phyloP scores from a whole-genome alignment of 139 green algal genomes.

The Micractinium sp. region DNA sequence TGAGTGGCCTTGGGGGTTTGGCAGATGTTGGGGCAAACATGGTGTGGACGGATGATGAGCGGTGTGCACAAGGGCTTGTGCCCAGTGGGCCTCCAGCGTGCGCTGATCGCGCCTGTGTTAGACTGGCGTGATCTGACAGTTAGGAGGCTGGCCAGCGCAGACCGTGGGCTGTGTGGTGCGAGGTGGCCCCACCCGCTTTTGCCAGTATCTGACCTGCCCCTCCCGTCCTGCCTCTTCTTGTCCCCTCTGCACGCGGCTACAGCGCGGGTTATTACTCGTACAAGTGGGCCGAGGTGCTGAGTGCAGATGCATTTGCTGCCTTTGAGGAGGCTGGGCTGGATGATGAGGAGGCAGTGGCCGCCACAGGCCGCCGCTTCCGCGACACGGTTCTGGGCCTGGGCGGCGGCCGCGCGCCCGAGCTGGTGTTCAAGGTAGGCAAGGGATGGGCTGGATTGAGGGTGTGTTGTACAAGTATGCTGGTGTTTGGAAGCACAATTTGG shows the following conservation, averaged over 20 bases:
- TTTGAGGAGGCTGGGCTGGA: constrained; percentile 97
- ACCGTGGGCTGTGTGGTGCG: too few species aligned
- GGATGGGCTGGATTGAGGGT: background rate
- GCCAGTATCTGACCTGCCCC: background rate
- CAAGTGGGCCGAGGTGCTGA: constrained; percentile 95
- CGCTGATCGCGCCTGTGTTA: background rate
- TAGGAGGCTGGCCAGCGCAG: background rate
- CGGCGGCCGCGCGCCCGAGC: constrained; percentile 75
- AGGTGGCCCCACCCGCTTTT: background rate
- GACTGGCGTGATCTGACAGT: background rate
- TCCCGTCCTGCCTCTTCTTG: background rate
- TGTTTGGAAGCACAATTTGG: background rate
- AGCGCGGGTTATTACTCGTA: constrained; percentile 56
- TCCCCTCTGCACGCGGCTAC: background rate
- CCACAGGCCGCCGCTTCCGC: constrained; percentile 78
- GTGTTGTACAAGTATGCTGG: background rate
- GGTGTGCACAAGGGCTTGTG: constrained; percentile 40
- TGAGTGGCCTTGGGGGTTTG: too few species aligned
- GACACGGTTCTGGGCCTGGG: constrained; percentile 94
- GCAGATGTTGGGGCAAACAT: too few species aligned
- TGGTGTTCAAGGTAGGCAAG: constrained; percentile 75
- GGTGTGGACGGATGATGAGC: constrained; percentile 76
- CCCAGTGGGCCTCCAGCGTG: background rate
- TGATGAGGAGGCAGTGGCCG: constrained; percentile 68
- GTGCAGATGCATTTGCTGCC: constrained; percentile 91